Percentiles rank a stretch among this genome's conserved stretches.
phyloP scores from a whole-genome alignment of 139 green algal genomes.

The Chlamydomonas sp. region DNA sequence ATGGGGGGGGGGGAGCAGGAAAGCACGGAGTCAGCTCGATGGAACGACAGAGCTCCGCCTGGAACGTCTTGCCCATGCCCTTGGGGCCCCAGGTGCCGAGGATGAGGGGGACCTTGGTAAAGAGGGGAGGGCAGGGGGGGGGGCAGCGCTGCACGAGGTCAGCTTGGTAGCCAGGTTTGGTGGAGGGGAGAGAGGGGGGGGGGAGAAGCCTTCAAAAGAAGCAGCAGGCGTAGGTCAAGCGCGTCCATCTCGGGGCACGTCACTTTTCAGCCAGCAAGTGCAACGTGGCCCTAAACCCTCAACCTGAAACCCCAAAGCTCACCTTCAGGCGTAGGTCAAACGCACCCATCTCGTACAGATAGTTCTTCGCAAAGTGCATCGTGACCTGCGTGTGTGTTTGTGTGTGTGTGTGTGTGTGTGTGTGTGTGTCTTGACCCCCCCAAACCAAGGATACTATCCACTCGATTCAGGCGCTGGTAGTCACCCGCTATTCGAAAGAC shows the following conservation, averaged over 20 bases:
- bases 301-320: too few relatives aligned
- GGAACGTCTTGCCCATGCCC: background rate
- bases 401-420: too few relatives aligned
- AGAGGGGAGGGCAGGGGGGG: conserved; percentile 17
- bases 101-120: conserved; percentile 53
- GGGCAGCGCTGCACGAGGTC: too few relatives aligned
- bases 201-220: background rate
- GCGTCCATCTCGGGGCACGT: background rate
- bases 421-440: too few relatives aligned
- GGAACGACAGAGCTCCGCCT: conserved; percentile 10
- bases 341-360: conserved; percentile 49
- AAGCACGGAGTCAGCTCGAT: conserved; percentile 30
- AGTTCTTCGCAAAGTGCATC: conserved; percentile 88
- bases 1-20: background rate
- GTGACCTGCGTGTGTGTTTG: too few relatives aligned
- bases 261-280: too few relatives aligned
- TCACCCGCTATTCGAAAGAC: too few relatives aligned
- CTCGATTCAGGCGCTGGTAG: background rate
- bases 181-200: background rate
- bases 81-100: conserved; percentile 58
- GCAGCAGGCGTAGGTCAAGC: background rate
- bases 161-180: conserved; percentile 4
- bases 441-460: too few relatives aligned
- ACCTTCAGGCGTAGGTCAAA: conserved; percentile 30
- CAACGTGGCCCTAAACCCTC: too few relatives aligned